These are phyloP conservation scores for Elongisporangium prolatum DNA, from an alignment of 352 stramenopile genomes.

Conservation along the genomic window DNA sequence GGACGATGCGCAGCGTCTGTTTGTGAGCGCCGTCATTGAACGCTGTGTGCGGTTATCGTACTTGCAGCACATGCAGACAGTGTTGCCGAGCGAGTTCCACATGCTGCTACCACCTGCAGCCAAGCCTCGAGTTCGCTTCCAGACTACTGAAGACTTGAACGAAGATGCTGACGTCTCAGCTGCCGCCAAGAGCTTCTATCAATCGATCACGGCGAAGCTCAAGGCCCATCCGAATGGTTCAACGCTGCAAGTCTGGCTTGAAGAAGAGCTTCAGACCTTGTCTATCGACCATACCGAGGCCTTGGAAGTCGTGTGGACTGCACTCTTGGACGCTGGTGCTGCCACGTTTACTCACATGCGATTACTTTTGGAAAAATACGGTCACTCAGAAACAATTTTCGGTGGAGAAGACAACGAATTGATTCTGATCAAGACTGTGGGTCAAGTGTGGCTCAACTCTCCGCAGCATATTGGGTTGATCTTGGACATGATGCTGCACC, in stretches of 20 bases:
- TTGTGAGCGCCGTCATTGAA: slow-evolving; percentile 81
- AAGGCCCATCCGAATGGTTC: slow-evolving; percentile 55
- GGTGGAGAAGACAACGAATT: slow-evolving; percentile 42
- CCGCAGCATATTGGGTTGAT: slow-evolving; percentile 81
- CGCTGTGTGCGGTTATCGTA: slow-evolving; percentile 83
- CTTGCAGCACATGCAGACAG: slow-evolving; percentile 77
- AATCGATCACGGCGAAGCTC: slow-evolving; percentile 55
- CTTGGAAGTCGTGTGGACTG: slow-evolving; percentile 72
- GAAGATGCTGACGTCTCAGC: slow-evolving; percentile 18
- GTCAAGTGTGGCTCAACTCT: slow-evolving; percentile 75
- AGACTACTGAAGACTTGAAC: slow-evolving; percentile 12
- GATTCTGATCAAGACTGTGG: slow-evolving; percentile 61
- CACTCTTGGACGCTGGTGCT: slow-evolving; percentile 65
- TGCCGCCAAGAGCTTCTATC: slow-evolving; percentile 43
- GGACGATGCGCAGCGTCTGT: slow-evolving; percentile 78
- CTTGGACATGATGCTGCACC: slow-evolving; percentile 75
- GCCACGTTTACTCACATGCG: slow-evolving; percentile 85
- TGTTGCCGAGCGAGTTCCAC: slow-evolving; percentile 72
- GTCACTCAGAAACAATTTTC: slow-evolving; percentile 44
- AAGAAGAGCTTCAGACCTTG: slow-evolving; percentile 41
- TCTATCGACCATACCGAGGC: slow-evolving; percentile 42
- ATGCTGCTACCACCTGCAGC: slow-evolving; percentile 66
- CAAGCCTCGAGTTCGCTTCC: slow-evolving; percentile 65
- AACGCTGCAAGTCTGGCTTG: slow-evolving; percentile 51
- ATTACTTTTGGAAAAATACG: slow-evolving; percentile 76